A percentile compares a stretch with the other conserved stretches of the same genome.
These are phyloP conservation scores for Aspergillus sp. DNA, from an alignment of 2,329 filamentous ascomycete species.

Conservation along the genomic window DNA sequence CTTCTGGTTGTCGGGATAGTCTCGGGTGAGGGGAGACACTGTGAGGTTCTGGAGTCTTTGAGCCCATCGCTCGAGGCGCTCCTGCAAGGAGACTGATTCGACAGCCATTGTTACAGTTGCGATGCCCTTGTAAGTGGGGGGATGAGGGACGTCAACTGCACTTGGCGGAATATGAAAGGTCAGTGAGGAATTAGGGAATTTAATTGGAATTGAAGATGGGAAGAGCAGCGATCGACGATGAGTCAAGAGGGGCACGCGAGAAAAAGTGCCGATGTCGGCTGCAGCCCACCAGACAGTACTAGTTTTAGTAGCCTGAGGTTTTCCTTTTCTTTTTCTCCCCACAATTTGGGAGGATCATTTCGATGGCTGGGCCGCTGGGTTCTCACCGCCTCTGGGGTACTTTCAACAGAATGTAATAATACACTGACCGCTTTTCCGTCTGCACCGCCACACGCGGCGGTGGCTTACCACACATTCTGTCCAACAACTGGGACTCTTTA, in stretches of 20 bases:
- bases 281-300: neutral
- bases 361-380: too few relatives aligned
- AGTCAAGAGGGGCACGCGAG: conserved; percentile 10
- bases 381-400: too few relatives aligned
- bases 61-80: conserved; percentile 46
- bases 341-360: too few relatives aligned
- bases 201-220: neutral
- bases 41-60: conserved; percentile 45
- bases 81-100: conserved; percentile 37
- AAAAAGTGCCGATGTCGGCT: conserved; percentile 9
- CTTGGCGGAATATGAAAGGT: neutral
- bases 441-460: neutral
- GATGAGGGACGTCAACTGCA: neutral
- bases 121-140: conserved; percentile 13
- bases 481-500: neutral
- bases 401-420: neutral
- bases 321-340: too few relatives aligned
- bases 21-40: conserved; percentile 47
- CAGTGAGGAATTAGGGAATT: neutral
- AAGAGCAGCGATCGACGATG: conserved; percentile 2
- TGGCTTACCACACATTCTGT: neutral
- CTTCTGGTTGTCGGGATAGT: conserved; percentile 45
- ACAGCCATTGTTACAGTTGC: conserved; percentile 36
- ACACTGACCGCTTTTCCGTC: neutral
- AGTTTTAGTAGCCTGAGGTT: neutral